Conservation (phyloP, 495 filamentous ascomycete genomes). For the Penicillium ochrochloron region DNA sequence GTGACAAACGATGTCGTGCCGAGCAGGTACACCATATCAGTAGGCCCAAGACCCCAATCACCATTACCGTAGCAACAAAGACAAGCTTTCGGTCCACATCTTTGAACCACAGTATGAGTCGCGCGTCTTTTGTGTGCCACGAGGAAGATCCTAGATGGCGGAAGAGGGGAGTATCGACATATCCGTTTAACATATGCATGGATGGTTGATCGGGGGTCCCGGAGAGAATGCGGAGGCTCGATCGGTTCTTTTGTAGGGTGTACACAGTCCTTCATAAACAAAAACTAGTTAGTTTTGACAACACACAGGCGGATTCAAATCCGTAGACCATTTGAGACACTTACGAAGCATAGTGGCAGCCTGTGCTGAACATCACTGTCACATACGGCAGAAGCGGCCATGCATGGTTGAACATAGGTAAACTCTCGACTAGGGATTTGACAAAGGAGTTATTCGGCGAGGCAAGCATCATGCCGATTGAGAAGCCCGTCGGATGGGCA, state of each 20-base stretch:
- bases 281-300: not conserved
- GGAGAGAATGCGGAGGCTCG: slow-evolving; percentile 6
- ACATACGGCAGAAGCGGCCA: slow-evolving; percentile 5
- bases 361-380: slow-evolving; percentile 6
- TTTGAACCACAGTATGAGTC: slow-evolving; percentile 3
- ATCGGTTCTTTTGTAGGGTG: not conserved
- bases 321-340: not conserved
- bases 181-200: slow-evolving; percentile 1
- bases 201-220: not conserved
- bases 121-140: slow-evolving; percentile 1
- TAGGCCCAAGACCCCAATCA: not conserved
- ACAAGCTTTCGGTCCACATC: not conserved
- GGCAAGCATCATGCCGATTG: slow-evolving; percentile 9
- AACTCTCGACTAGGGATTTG: slow-evolving; percentile 1
- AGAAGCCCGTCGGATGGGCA: slow-evolving; percentile 1
- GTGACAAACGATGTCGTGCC: not conserved
- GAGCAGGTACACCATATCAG: not conserved
- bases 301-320: not conserved
- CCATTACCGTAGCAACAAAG: not conserved
- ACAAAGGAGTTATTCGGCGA: slow-evolving; percentile 6
- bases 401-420: slow-evolving; percentile 1
- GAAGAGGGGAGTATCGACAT: slow-evolving; percentile 9
- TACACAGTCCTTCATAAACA: not conserved
- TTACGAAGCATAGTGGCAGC: slow-evolving; percentile 10
- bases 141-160: slow-evolving; percentile 4